Base-by-base conservation (phyloP, 208 protist species). In the Phytomonas serpens region DNA sequence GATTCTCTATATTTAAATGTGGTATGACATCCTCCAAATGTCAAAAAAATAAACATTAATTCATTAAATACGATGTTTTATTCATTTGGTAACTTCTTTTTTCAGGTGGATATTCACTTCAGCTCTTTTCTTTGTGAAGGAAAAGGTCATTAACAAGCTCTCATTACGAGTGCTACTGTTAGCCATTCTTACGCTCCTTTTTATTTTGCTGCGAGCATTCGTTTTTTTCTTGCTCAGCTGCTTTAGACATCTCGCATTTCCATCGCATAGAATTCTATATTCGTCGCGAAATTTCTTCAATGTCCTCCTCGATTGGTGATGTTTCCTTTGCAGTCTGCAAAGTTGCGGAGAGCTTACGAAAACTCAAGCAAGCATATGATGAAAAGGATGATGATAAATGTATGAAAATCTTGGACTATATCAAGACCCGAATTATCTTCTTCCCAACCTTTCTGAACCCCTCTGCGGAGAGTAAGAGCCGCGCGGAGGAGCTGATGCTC, bases 391-490 rank as follows among this genome's bases (percentile, higher is more conserved):
- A 87, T 36, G 34, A 36, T 6, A 6, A 36, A 36, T 36, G 34
- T 36, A 36, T 36, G 34, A 36, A 36, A 36, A 36, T 36, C 6
- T 36, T 36, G 34, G 34, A 36, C 34, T 36, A 68, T 27, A 74
- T 97, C 38, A 96, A 95, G 78, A 72, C 71, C n/a, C 80, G 80
- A 66, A 81, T 97, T 37, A 95, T 96, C 67, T 31, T 88, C n/a
- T 80, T 97, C 27, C 93, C 93, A 9, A 96, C 89, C 14, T 97
- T 91, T 72, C 85, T 97, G 31, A 88, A 85, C 66, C 90, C 91
- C 13, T 34, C 78, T 27, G 86, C 79, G 29, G 47, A 81, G 47
- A 92, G 86, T 82, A 74, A 63, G 30, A 97, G 88, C 11, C 85
- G 89, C 2, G 66, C 65, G 61, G 81, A 97, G 77, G 92, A 97